These are phyloP conservation scores for Gnetum montanum DNA, from an alignment of 75 land plant species.

Conservation along the genomic window DNA sequence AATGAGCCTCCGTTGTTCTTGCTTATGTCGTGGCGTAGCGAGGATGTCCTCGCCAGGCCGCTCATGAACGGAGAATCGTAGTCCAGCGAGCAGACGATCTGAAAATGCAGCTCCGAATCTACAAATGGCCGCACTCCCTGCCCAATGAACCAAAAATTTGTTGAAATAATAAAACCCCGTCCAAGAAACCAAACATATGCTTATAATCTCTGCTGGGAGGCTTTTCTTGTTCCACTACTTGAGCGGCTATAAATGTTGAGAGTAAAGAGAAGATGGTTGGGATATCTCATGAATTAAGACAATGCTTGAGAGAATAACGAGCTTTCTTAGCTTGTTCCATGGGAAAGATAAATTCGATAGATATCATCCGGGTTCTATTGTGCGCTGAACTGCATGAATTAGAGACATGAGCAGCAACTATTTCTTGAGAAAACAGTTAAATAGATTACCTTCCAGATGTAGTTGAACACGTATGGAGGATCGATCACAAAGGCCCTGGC, in stretches of 20 bases:
- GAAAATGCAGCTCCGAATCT: slow-evolving; percentile 25
- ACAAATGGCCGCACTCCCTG: slow-evolving; percentile 58
- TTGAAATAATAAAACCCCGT: neutral
- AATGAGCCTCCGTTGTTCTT: slow-evolving; percentile 3
- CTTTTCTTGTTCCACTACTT: no score
- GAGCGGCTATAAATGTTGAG: no score
- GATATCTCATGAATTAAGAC: no score
- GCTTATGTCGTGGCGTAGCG: neutral
- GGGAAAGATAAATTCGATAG: no score
- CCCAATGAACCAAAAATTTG: neutral
- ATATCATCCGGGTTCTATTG: no score
- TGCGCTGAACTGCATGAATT: no score
- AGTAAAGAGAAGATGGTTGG: no score
- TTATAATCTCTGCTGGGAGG: neutral
- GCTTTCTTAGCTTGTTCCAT: no score
- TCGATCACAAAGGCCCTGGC: slow-evolving; percentile 74
- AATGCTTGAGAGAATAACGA: no score
- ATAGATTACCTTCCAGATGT: slow-evolving; percentile 76
- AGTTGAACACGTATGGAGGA: slow-evolving; percentile 82
- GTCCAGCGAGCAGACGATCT: slow-evolving; percentile 41
- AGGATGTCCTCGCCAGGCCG: slow-evolving; percentile 3
- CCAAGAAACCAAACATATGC: neutral
- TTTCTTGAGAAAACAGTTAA: no score
- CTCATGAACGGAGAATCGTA: slow-evolving; percentile 6
- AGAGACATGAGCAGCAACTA: no score